A percentile compares a stretch with the other conserved stretches of the same genome.
phyloP scores from a whole-genome alignment of 768 basidiomycete species.

The Kwoniella shandongensis region DNA sequence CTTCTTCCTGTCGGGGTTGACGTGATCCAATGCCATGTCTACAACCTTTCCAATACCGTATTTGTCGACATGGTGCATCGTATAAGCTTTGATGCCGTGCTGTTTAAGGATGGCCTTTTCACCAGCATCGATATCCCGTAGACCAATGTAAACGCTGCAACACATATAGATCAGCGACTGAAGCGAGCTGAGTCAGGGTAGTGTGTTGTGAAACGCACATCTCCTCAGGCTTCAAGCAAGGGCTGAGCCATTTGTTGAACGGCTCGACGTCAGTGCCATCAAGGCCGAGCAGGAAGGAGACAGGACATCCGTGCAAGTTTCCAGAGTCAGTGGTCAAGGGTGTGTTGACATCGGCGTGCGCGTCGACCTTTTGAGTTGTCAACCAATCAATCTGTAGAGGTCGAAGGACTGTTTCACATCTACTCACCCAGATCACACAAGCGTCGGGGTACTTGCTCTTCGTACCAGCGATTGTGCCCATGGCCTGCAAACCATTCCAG shows the following conservation, averaged over 20 bases:
- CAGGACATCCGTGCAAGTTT: constrained; percentile 97
- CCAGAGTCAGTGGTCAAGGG: constrained; percentile 73
- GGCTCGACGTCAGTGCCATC: constrained; percentile 55
- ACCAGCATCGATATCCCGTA: constrained; percentile 85
- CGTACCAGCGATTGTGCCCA: constrained; percentile 93
- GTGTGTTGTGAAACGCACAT: constrained; percentile 53
- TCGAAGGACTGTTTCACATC: neutral
- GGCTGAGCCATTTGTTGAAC: constrained; percentile 60
- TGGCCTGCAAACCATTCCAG: constrained; percentile 59
- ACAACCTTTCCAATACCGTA: constrained; percentile 92
- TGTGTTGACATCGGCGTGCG: constrained; percentile 96
- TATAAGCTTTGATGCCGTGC: constrained; percentile 77
- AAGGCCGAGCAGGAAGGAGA: constrained; percentile 81
- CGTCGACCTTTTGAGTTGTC: constrained; percentile 70
- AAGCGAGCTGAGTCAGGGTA: neutral
- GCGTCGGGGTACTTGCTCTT: constrained; percentile 60
- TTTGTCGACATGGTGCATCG: constrained; percentile 81
- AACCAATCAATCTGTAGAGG: too few relatives aligned
- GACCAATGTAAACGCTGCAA: constrained; percentile 83
- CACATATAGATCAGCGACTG: neutral
- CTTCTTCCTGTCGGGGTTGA: constrained; percentile 76
- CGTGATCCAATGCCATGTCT: constrained; percentile 92
- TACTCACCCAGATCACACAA: constrained; percentile 75
- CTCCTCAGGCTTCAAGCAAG: constrained; percentile 68
- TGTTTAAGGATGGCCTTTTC: constrained; percentile 84